A percentile compares a stretch with the other conserved stretches of the same genome.
Evolutionary conservation across 768 basidiomycete genomes (phyloP).

Genomic region (Trametes sanguinea): DNA sequence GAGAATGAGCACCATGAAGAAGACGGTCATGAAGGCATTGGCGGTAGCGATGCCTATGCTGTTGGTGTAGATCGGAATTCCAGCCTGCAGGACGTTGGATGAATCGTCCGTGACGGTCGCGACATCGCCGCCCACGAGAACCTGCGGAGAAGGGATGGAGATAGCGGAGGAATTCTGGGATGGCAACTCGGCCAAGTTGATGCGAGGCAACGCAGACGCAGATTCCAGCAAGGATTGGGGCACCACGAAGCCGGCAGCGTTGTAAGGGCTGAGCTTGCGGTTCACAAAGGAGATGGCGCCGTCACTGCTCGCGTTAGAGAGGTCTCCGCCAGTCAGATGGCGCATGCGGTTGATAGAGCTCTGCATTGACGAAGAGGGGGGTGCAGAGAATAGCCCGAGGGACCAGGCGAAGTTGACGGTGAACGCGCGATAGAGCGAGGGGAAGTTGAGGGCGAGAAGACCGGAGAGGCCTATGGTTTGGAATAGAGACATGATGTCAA

Average conservation of each 20-base stretch:
- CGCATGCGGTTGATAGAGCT: conserved; percentile 81
- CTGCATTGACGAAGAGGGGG: conserved; percentile 63
- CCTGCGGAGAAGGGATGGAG: not conserved
- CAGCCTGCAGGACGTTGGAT: conserved; percentile 71
- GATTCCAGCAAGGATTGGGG: conserved; percentile 15
- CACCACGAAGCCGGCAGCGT: conserved; percentile 32
- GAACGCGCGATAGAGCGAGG: conserved; percentile 78
- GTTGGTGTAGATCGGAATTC: conserved; percentile 82
- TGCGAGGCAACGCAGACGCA: conserved; percentile 23
- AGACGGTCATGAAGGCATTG: conserved; percentile 91
- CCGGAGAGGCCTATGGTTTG: conserved; percentile 82
- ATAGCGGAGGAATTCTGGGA: not conserved
- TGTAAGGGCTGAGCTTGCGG: conserved; percentile 80
- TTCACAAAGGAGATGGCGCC: conserved; percentile 78
- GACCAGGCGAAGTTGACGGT: conserved; percentile 90
- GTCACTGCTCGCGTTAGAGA: conserved; percentile 57
- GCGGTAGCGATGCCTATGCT: conserved; percentile 76
- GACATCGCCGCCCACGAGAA: conserved; percentile 42
- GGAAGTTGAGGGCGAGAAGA: conserved; percentile 85
- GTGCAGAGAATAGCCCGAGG: conserved; percentile 66
- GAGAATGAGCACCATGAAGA: conserved; percentile 70
- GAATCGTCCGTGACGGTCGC: conserved; percentile 65
- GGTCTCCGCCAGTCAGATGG: conserved; percentile 74
- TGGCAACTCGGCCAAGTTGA: conserved; percentile 19
- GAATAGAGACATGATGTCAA: conserved; percentile 81